These are phyloP conservation scores for Papiliotrema fonsecae DNA, from an alignment of 1,284 basidiomycete species.

Conservation along the genomic window DNA sequence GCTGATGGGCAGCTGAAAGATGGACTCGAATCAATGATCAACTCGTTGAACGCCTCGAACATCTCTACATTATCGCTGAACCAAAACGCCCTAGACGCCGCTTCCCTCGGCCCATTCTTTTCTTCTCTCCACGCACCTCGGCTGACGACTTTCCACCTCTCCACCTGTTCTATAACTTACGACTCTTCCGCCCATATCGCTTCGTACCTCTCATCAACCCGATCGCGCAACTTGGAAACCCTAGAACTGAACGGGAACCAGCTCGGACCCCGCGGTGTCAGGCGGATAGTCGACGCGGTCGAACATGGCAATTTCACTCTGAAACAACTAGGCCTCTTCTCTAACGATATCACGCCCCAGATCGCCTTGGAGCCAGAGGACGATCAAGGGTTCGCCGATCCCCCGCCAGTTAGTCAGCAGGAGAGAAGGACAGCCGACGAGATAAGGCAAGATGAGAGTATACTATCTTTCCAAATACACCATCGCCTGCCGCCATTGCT, in stretches of 20 bases:
- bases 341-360: slow-evolving; percentile 25
- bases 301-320: slow-evolving; percentile 31
- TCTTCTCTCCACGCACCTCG: slow-evolving; percentile 18
- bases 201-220: slow-evolving; percentile 18
- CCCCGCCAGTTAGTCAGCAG: no score
- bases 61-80: slow-evolving; percentile 29
- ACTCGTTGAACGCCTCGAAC: slow-evolving; percentile 29
- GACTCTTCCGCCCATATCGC: slow-evolving; percentile 12
- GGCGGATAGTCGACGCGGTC: slow-evolving; percentile 30
- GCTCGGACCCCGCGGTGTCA: slow-evolving; percentile 26
- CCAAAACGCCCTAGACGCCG: slow-evolving; percentile 23
- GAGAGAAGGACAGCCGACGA: slow-evolving; percentile 5
- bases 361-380: no score
- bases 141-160: slow-evolving; percentile 33
- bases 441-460: slow-evolving; percentile 7
- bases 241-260: slow-evolving; percentile 40
- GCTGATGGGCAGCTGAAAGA: slow-evolving; percentile 17
- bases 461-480: slow-evolving; percentile 24
- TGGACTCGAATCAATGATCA: slow-evolving; percentile 19
- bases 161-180: slow-evolving; percentile 27
- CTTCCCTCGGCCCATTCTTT: slow-evolving; percentile 22
- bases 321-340: slow-evolving; percentile 27
- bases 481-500: slow-evolving; percentile 25
- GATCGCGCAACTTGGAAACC: slow-evolving; percentile 23
- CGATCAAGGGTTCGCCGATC: neutral